These are phyloP conservation scores for Calonectria pauciramosa DNA, from an alignment of 2,329 filamentous ascomycete species.

Conservation along the genomic window DNA sequence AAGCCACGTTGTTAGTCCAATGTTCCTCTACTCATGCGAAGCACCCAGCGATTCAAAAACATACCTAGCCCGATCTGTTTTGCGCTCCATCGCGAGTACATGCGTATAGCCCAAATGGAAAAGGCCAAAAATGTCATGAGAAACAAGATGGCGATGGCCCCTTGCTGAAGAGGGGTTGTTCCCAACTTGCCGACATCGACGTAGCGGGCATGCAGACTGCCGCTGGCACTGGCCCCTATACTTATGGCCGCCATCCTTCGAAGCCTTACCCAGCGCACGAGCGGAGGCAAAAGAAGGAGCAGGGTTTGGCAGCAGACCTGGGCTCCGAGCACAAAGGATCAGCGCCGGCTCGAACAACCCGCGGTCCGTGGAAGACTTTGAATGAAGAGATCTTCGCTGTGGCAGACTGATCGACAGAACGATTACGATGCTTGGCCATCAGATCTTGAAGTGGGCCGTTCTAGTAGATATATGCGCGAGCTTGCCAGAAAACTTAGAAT, in stretches of 20 bases:
- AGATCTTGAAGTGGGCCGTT: not conserved
- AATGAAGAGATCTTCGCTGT: not conserved
- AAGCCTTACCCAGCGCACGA: not conserved
- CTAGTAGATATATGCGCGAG: slow-evolving; percentile 1
- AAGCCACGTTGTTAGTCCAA: not conserved
- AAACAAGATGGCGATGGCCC: slow-evolving; percentile 36
- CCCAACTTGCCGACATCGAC: slow-evolving; percentile 29
- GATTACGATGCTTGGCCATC: not conserved
- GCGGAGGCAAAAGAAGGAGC: not conserved
- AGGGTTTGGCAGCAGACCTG: not conserved
- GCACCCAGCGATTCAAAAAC: not conserved
- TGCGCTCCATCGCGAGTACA: slow-evolving; percentile 34
- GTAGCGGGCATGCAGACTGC: slow-evolving; percentile 23
- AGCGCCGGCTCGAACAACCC: not conserved
- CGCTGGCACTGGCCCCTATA: not conserved
- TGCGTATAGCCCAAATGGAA: slow-evolving; percentile 31
- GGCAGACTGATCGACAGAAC: not conserved
- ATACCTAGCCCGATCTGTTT: slow-evolving; percentile 37
- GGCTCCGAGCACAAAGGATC: not conserved
- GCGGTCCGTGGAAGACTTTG: not conserved
- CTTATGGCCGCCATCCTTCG: slow-evolving; percentile 2
- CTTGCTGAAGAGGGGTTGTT: slow-evolving; percentile 35
- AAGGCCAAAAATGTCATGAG: slow-evolving; percentile 35
- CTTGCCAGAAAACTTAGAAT: not conserved
- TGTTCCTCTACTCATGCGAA: not conserved